These are phyloP conservation scores for Diaporthe sp. DNA, from an alignment of 2,329 filamentous ascomycete genomes.

Conservation along the genomic window DNA sequence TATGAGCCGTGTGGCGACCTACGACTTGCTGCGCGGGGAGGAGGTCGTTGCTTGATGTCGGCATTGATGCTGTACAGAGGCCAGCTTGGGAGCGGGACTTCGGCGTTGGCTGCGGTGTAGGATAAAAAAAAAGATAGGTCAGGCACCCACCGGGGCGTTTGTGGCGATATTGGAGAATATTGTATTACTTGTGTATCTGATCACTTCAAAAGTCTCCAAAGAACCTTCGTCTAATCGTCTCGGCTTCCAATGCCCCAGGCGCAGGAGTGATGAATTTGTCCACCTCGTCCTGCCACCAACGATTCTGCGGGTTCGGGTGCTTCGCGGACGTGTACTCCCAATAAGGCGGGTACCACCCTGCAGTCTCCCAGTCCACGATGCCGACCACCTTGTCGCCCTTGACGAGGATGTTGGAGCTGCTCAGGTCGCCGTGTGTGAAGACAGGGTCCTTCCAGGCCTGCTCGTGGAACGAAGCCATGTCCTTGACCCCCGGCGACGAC, in stretches of 20 bases:
- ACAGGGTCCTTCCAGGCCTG: conserved; percentile 45
- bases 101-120: neutral
- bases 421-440: conserved; percentile 63
- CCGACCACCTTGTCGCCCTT: conserved; percentile 48
- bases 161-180: neutral
- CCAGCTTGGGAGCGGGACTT: neutral
- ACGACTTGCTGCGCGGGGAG: neutral
- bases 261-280: conserved; percentile 13
- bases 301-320: conserved; percentile 14
- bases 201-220: conserved; percentile 8
- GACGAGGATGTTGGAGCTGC: conserved; percentile 55
- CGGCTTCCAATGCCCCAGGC: conserved; percentile 1
- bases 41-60: neutral
- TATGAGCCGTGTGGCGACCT: conserved; percentile 15
- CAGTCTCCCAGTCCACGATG: conserved; percentile 59
- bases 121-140: neutral
- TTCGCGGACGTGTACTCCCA: conserved; percentile 47
- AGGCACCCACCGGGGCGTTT: neutral
- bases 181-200: neutral
- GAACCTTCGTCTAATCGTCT: neutral
- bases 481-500: conserved; percentile 23
- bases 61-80: neutral
- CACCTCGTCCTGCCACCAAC: conserved; percentile 26
- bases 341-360: conserved; percentile 58
- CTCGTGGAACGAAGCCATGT: conserved; percentile 13